Conservation (phyloP, 768 basidiomycete genomes). For the Pseudohyphozyma bogoriensis region DNA sequence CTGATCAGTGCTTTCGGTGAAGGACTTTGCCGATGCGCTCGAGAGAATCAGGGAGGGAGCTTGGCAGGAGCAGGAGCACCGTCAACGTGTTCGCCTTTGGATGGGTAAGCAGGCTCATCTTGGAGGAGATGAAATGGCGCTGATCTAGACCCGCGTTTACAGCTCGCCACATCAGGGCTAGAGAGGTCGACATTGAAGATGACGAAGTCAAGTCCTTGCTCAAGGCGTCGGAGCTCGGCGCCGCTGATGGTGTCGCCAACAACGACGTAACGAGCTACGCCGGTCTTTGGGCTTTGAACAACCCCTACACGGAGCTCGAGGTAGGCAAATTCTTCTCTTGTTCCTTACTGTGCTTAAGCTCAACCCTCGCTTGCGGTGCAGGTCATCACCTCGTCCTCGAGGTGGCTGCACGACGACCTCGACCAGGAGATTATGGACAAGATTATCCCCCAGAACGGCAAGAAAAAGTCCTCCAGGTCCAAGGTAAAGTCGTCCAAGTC, state of each 20-base stretch:
- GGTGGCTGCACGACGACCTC: conserved; percentile 20
- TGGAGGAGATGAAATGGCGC: conserved; percentile 5
- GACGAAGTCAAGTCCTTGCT: conserved; percentile 11
- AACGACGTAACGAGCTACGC: conserved; percentile 22
- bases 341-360: not conserved
- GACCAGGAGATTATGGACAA: conserved; percentile 21
- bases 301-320: too few relatives aligned
- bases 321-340: not conserved
- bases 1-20: not conserved
- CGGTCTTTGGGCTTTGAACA: conserved; percentile 18
- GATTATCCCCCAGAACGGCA: not conserved
- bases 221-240: conserved; percentile 20
- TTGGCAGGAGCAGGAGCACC: conserved; percentile 7
- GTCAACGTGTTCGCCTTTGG: not conserved
- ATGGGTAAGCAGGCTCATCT: too few relatives aligned
- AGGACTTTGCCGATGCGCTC: conserved; percentile 25
- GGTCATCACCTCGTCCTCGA: conserved; percentile 27
- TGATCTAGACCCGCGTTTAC: conserved; percentile 8
- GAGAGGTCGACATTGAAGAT: conserved; percentile 20
- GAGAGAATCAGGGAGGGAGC: conserved; percentile 26
- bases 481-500: not conserved
- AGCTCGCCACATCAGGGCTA: conserved; percentile 13
- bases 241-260: conserved; percentile 12
- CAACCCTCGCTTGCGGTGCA: not conserved
- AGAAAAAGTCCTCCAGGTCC: not conserved